Percentiles rank a stretch among this genome's conserved stretches.
Conservation (phyloP, 2,329 filamentous ascomycete species). For the Penicillium verrucosum region DNA sequence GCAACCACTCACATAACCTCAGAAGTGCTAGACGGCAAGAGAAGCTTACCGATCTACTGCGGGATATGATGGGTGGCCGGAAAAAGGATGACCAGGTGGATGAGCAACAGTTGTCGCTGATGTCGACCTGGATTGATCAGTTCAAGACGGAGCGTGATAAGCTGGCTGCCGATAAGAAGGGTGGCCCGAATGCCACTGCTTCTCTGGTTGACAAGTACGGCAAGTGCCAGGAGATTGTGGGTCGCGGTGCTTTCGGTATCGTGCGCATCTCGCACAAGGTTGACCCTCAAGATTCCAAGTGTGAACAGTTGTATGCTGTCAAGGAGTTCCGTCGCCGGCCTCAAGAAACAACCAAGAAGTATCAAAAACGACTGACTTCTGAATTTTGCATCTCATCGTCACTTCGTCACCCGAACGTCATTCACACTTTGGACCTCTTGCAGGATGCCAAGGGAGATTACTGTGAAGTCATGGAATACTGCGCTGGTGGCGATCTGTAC, state of each 20-base stretch:
- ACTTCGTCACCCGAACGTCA: constrained; percentile 93
- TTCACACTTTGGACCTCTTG: constrained; percentile 91
- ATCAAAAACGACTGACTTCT: constrained; percentile 93
- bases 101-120: constrained; percentile 82
- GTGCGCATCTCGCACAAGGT: constrained; percentile 97
- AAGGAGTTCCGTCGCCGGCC: constrained; percentile 96
- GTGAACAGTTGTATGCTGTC: constrained; percentile 91
- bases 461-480: constrained; percentile 99
- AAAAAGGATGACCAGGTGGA: constrained; percentile 63
- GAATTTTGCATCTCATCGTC: constrained; percentile 99
- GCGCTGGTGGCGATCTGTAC: constrained; percentile 92
- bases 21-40: constrained; percentile 90
- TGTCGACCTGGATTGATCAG: constrained; percentile 94
- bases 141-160: constrained; percentile 82
- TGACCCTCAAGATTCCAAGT: constrained; percentile 69
- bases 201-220: constrained; percentile 95
- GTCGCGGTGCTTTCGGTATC: constrained; percentile 93
- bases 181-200: constrained; percentile 67
- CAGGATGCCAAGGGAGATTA: constrained; percentile 97
- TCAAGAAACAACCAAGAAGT: constrained; percentile 93
- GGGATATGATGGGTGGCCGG: constrained; percentile 74
- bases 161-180: constrained; percentile 70
- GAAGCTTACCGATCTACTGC: constrained; percentile 89
- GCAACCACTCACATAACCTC: constrained; percentile 81
- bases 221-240: constrained; percentile 96